phyloP scores from a whole-genome alignment of 441 rosid genomes.

The Theobroma grandiflorum region DNA sequence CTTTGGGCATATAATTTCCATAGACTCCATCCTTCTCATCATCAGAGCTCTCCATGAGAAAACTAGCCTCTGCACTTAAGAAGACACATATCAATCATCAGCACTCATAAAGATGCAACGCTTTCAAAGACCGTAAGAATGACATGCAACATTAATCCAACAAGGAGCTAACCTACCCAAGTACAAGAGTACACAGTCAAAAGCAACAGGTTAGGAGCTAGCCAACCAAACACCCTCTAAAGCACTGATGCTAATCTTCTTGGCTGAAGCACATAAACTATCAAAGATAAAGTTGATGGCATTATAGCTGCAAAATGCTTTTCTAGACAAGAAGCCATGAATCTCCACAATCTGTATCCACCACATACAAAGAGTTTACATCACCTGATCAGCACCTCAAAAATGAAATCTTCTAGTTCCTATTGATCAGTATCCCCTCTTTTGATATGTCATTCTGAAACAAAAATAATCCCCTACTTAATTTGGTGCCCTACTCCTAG shows the following conservation, averaged over 20 bases:
- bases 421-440: background rate
- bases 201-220: slow-evolving; percentile 3
- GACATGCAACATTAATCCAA: background rate
- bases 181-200: background rate
- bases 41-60: slow-evolving; percentile 65
- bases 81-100: slow-evolving; percentile 15
- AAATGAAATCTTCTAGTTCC: background rate
- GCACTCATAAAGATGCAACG: background rate
- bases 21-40: slow-evolving; percentile 61
- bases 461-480: background rate
- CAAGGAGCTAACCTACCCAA: slow-evolving; percentile 3
- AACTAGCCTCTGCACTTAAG: slow-evolving; percentile 36
- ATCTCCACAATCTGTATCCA: background rate
- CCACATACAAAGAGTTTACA: background rate
- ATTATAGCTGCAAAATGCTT: background rate
- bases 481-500: slow-evolving; percentile 1
- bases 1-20: slow-evolving; percentile 51
- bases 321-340: slow-evolving; percentile 2
- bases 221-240: background rate
- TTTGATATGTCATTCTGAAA: background rate
- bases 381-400: slow-evolving; percentile 5
- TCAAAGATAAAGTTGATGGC: slow-evolving; percentile 8
- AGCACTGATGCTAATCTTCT: background rate
- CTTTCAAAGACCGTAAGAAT: slow-evolving; percentile 5
- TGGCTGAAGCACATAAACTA: background rate